These are phyloP conservation scores for Amoeboaphelidium protococcarum DNA, from an alignment of 371 early-diverging fungal genomes.

Conservation along the genomic window DNA sequence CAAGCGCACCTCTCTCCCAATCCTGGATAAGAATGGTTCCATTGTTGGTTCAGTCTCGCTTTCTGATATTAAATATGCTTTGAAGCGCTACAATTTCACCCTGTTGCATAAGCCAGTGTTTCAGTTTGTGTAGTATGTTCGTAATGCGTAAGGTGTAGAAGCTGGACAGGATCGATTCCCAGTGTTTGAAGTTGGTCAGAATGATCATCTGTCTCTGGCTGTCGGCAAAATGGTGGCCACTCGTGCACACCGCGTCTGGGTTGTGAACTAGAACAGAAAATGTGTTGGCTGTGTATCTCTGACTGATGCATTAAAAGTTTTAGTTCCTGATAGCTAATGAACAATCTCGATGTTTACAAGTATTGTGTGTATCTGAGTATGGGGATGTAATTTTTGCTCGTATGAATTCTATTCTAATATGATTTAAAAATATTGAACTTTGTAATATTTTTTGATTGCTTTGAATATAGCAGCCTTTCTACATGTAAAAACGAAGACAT, in stretches of 20 bases:
- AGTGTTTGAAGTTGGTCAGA: constrained; percentile 40
- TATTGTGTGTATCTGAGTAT: neutral
- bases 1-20: constrained; percentile 29
- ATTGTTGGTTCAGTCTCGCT: constrained; percentile 37
- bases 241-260: constrained; percentile 55
- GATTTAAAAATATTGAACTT: neutral
- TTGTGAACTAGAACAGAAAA: constrained; percentile 8
- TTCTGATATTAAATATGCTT: constrained; percentile 31
- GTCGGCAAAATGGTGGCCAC: constrained; percentile 51
- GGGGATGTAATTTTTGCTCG: too few species aligned
- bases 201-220: constrained; percentile 32
- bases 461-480: neutral
- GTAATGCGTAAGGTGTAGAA: constrained; percentile 12
- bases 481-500: neutral
- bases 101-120: constrained; percentile 21
- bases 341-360: neutral
- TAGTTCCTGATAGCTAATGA: neutral
- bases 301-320: neutral
- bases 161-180: constrained; percentile 31
- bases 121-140: constrained; percentile 18
- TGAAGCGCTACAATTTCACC: constrained; percentile 14
- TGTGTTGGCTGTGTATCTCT: neutral
- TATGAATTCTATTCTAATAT: neutral
- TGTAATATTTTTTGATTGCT: neutral
- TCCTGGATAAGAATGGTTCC: constrained; percentile 24